Evolutionary conservation across 331 rosid genomes (phyloP), one percentile per base, ranked within the genome.

Genomic region (Quercus tomentella): DNA sequence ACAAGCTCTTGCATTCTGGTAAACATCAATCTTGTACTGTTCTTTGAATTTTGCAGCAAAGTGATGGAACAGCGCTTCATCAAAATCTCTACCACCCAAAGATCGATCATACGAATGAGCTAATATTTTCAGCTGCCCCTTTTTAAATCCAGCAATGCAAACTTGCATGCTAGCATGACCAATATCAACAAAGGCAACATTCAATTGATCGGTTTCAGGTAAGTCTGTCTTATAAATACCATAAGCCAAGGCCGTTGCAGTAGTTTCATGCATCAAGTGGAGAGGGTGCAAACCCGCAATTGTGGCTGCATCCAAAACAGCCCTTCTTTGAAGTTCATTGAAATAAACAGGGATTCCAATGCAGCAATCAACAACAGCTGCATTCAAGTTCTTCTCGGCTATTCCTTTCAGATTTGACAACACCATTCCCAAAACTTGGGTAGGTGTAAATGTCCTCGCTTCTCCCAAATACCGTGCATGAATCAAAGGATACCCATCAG

Each of bases 141-240:
- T 93, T 74, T 87, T 93, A 70, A 83, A 93, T 16, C 98, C 99
- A 74, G 97, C 98, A 84, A 96, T 88, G 76, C 98, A 96, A 5
- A 96, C 99, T 83, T 96, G 99, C 97, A 93, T 91, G 89, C 97
- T 93, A 51, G 92, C 94, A 85, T 96, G 98, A 3, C 99, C 99
- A 80, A 96, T 72, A 56, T 96, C 99, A 33, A 96, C 93, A 79
- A 96, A 96, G 6, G 94, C 99, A 81, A 93, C 97, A 78, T 96
- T 93, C 84, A 93, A 79, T 51, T 80, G 97, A 66, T 92, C 99
- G 65, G 76, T 89, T 67, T 92, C 97, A 7, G 99, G 95, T 67
- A 96, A 89, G 85, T 96, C 99, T 0, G 98, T 96, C 86, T 96
- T 96, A 43, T 96, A 96, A 61, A 96, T 93, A 43, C 99, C 99